Percentiles rank a stretch among this genome's conserved stretches.
Evolutionary conservation across 1,284 basidiomycete genomes (phyloP).

Genomic region (Sparassis latifolia): DNA sequence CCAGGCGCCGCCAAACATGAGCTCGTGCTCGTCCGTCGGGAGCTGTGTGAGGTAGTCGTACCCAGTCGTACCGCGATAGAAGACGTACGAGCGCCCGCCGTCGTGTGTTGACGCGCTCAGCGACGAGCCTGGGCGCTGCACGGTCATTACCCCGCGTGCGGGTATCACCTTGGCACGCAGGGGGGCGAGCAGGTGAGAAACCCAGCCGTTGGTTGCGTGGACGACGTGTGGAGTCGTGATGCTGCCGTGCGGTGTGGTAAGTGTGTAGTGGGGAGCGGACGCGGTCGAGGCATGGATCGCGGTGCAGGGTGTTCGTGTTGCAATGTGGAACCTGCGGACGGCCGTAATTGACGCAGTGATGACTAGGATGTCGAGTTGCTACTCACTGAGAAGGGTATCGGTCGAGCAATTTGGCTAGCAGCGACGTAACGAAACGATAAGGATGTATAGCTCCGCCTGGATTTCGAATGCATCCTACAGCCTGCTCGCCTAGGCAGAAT

Average conservation of each 20-base stretch:
- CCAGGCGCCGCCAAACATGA: constrained; percentile 58
- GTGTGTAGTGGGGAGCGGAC: constrained; percentile 27
- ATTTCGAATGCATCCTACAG: constrained; percentile 33
- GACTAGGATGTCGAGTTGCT: not conserved
- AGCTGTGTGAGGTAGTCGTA: constrained; percentile 76
- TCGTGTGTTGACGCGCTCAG: constrained; percentile 22
- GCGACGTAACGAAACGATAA: constrained; percentile 38
- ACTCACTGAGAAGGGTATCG: constrained; percentile 32
- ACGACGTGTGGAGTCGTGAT: constrained; percentile 55
- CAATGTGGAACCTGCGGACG: constrained; percentile 31
- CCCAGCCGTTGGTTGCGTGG: constrained; percentile 79
- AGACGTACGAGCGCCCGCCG: constrained; percentile 48
- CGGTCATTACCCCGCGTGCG: constrained; percentile 58
- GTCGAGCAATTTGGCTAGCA: constrained; percentile 32
- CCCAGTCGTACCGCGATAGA: constrained; percentile 40
- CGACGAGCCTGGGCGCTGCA: constrained; percentile 46
- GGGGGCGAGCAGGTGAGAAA: constrained; percentile 51
- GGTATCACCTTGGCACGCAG: constrained; percentile 45
- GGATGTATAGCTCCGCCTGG: constrained; percentile 40
- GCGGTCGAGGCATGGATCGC: constrained; percentile 24
- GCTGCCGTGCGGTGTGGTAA: constrained; percentile 47
- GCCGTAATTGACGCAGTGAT: not conserved
- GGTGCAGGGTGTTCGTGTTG: constrained; percentile 35
- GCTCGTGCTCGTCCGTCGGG: constrained; percentile 39
- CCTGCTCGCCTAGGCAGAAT: constrained; percentile 29